Base-by-base conservation (phyloP, 2,329 filamentous ascomycete genomes). In the Dryadomyces sulphureus region DNA sequence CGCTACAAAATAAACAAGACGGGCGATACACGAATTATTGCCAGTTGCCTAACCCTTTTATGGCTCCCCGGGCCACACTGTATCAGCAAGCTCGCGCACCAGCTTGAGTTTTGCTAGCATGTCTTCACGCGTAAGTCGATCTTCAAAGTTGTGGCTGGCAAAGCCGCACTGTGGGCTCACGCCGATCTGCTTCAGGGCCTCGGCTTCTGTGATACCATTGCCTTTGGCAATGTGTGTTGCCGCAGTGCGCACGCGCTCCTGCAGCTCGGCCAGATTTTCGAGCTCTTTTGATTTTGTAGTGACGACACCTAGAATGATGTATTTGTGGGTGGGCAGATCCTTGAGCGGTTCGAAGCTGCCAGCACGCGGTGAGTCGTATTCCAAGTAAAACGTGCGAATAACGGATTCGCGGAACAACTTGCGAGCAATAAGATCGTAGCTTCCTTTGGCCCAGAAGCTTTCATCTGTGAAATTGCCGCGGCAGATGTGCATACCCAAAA, bases 21-120 rank as follows among this genome's bases (percentile, higher is more conserved):
- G n/a, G n/a, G n/a, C n/a, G n/a, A n/a, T n/a, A n/a, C n/a, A n/a
- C n/a, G n/a, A n/a, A n/a, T n/a, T n/a, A n/a, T n/a, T n/a, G n/a
- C n/a, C n/a, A n/a, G n/a, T n/a, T n/a, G n/a, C n/a, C n/a, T n/a
- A n/a, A n/a, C n/a, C n/a, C n/a, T 24, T 21, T 55, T 41, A 58
- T 3, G 56, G 54, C 51, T 58, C 51, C 8, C 53, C 52, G 1
- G 55, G 54, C 81, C 81, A 86, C 35, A 86, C 68, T 47, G 75
- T 70, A 54, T 78, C 69, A 5, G 81, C 80, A 53, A 86, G 70
- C 43, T 75, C 68, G 48, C 77, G 71, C 27, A 85, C 81, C 48
- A 86, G 64, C 63, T 75, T 70, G 55, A 86, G 61, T 66, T 85
- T 86, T 55, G 70, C 74, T 61, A 77, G 70, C 81, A 85, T 85